Evolutionary conservation across 164 flowering plant genomes (phyloP).

Genomic region (Magnolia changhungtana): DNA sequence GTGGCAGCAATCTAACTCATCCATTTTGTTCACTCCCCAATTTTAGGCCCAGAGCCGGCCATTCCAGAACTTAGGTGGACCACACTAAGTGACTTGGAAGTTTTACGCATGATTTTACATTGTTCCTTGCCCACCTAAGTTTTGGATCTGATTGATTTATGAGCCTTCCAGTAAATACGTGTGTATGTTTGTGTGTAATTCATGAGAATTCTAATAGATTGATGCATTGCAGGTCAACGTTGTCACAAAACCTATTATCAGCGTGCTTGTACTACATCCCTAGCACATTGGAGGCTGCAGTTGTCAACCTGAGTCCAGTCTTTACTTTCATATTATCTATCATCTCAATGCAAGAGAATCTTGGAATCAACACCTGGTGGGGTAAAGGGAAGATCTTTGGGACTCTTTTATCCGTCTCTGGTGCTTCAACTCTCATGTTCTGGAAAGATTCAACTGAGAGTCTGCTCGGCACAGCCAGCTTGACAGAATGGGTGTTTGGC

Average conservation of each 20-base stretch:
- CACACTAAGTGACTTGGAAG: too few relatives aligned
- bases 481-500: constrained; percentile 10
- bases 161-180: too few relatives aligned
- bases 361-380: constrained; percentile 1
- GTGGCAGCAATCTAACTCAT: too few relatives aligned
- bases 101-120: too few relatives aligned
- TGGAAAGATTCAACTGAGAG: constrained; percentile 9
- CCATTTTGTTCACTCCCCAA: too few relatives aligned
- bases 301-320: constrained; percentile 6
- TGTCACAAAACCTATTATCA: constrained; percentile 9
- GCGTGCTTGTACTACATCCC: constrained; percentile 8
- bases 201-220: too few relatives aligned
- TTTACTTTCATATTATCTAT: constrained; percentile 6
- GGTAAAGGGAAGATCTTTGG: constrained; percentile 10
- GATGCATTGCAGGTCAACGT: constrained; percentile 2
- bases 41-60: too few relatives aligned
- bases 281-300: constrained; percentile 10
- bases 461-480: neutral
- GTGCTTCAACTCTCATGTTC: constrained; percentile 7
- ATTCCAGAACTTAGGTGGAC: too few relatives aligned
- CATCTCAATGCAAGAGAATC: constrained; percentile 5
- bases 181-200: too few relatives aligned
- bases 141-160: too few relatives aligned
- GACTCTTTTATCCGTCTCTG: constrained; percentile 10
- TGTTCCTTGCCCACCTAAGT: too few relatives aligned